These are phyloP conservation scores for Psilocybe subaeruginosa DNA, from an alignment of 768 basidiomycete species.

Conservation along the genomic window DNA sequence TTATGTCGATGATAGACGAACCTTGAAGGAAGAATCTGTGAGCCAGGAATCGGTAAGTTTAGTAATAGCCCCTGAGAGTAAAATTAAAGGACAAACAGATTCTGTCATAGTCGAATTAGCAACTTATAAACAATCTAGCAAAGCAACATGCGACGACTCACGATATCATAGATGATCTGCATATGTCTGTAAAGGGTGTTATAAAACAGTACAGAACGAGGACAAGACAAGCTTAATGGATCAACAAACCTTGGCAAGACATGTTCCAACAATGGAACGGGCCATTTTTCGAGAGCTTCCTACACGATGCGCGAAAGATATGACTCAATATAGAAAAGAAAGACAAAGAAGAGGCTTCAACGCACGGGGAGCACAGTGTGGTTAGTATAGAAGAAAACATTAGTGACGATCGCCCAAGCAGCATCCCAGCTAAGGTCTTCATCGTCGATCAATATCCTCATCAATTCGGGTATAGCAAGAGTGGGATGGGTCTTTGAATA, in stretches of 20 bases:
- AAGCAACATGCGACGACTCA: constrained; percentile 30
- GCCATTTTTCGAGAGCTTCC: constrained; percentile 93
- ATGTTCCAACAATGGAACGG: constrained; percentile 83
- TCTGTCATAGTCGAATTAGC: constrained; percentile 34
- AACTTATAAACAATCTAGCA: neutral
- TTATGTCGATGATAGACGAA: constrained; percentile 28
- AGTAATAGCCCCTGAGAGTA: neutral
- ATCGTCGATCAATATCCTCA: constrained; percentile 91
- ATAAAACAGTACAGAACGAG: no score
- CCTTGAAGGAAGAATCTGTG: constrained; percentile 71
- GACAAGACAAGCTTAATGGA: neutral
- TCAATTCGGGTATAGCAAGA: constrained; percentile 91
- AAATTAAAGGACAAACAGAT: constrained; percentile 41
- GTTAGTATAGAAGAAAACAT: constrained; percentile 96
- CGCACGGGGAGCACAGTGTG: constrained; percentile 89
- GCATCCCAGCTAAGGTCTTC: constrained; percentile 83
- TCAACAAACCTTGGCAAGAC: constrained; percentile 72
- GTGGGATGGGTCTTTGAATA: constrained; percentile 84
- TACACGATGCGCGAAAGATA: constrained; percentile 25
- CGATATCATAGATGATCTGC: constrained; percentile 92
- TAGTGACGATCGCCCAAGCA: constrained; percentile 89
- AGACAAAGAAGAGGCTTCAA: neutral
- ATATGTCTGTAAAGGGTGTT: constrained; percentile 57
- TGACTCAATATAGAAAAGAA: neutral
- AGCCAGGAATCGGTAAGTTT: neutral